phyloP scores from a whole-genome alignment of 2,329 filamentous ascomycete species.

The Aspergillus sp. region DNA sequence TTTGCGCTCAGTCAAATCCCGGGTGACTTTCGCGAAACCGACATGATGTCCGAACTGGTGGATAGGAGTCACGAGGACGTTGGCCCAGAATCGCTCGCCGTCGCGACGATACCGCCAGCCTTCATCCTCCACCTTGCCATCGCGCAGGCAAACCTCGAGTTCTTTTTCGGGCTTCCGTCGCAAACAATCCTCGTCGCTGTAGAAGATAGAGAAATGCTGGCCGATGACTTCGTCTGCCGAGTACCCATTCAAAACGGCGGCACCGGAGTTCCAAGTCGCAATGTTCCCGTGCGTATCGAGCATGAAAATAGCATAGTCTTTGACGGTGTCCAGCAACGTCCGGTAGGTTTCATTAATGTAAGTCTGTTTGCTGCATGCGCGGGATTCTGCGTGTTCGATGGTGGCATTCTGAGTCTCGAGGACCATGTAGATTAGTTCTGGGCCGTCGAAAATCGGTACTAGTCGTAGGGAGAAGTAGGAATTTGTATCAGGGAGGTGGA shows the following conservation, averaged over 20 bases:
- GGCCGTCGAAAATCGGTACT: slow-evolving; percentile 38
- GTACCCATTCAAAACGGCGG: slow-evolving; percentile 52
- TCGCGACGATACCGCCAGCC: slow-evolving; percentile 55
- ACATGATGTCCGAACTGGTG: slow-evolving; percentile 48
- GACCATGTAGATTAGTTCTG: slow-evolving; percentile 34
- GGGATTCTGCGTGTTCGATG: slow-evolving; percentile 16
- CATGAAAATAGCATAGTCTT: slow-evolving; percentile 59
- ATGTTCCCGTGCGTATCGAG: slow-evolving; percentile 51
- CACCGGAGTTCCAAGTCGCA: slow-evolving; percentile 53
- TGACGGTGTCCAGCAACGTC: slow-evolving; percentile 56
- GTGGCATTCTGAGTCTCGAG: slow-evolving; percentile 38
- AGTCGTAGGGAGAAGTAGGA: slow-evolving; percentile 27
- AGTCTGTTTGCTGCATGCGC: slow-evolving; percentile 36
- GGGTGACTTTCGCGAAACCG: slow-evolving; percentile 54
- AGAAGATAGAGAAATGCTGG: slow-evolving; percentile 53
- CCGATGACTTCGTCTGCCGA: slow-evolving; percentile 50
- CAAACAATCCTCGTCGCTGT: slow-evolving; percentile 46
- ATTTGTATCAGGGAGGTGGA: slow-evolving; percentile 14
- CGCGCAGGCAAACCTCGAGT: slow-evolving; percentile 47
- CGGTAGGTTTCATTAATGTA: slow-evolving; percentile 51
- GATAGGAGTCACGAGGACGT: slow-evolving; percentile 53
- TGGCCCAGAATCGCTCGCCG: slow-evolving; percentile 55
- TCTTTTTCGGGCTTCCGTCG: slow-evolving; percentile 47
- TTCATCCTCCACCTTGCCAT: slow-evolving; percentile 53
- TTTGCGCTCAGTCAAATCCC: slow-evolving; percentile 52